Evolutionary conservation across 129 eudicot species (phyloP).

Genomic region (Tagetes erecta): DNA sequence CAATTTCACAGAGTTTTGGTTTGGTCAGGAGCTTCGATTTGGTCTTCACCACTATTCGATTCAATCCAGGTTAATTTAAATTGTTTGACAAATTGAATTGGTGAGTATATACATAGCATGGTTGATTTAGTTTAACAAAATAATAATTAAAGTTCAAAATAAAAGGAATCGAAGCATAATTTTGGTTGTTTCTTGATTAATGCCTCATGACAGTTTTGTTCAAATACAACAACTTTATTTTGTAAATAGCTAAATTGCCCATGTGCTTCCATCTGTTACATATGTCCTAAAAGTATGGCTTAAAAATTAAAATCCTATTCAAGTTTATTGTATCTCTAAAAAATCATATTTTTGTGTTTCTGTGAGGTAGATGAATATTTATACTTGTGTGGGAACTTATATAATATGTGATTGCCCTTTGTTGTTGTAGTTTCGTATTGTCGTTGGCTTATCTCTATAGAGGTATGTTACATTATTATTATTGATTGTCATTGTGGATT

Average conservation of each 20-base stretch:
- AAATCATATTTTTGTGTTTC: no score
- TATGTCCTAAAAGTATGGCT: background rate
- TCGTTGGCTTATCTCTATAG: no score
- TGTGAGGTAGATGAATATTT: no score
- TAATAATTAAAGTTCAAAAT: conserved; percentile 1
- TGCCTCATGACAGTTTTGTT: background rate
- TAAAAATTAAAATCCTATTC: background rate
- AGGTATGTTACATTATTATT: no score
- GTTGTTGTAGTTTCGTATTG: no score
- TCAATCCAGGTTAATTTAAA: no score
- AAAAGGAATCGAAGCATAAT: conserved; percentile 27
- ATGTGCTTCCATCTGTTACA: background rate
- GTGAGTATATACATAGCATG: conserved; percentile 31
- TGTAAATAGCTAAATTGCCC: background rate
- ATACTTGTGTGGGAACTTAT: no score
- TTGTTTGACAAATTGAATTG: background rate
- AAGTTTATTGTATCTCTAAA: background rate
- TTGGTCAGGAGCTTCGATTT: no score
- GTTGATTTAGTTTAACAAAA: conserved; percentile 10
- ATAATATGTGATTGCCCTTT: no score
- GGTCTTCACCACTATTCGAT: no score
- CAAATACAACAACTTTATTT: background rate
- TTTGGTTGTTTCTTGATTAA: conserved; percentile 12
- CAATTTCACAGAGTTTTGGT: no score
- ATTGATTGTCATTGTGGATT: no score